phyloP scores from a whole-genome alignment of 441 rosid species.

The Gossypium aridum region DNA sequence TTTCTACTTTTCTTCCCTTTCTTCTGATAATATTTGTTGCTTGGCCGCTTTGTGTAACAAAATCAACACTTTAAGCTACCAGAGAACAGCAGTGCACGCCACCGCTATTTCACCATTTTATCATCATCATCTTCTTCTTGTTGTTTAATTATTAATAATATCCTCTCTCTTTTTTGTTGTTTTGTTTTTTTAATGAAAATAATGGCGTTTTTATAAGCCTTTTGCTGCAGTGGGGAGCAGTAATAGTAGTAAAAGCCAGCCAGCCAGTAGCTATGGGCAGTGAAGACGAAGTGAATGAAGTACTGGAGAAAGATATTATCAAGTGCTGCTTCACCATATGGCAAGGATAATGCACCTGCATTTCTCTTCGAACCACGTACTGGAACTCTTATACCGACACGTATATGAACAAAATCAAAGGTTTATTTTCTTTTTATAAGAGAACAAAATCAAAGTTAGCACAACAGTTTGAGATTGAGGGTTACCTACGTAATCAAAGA shows the following conservation, averaged over 20 bases:
- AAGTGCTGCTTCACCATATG: not conserved
- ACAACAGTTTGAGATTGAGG: not conserved
- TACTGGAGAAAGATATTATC: not conserved
- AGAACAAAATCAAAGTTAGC: too few species aligned
- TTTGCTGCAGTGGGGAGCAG: not conserved
- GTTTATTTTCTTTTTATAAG: not conserved
- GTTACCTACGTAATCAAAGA: not conserved
- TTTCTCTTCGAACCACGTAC: not conserved
- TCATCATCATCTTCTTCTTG: not conserved
- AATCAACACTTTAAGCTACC: not conserved
- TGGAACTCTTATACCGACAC: not conserved
- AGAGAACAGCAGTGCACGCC: constrained; percentile 8
- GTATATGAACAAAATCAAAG: not conserved
- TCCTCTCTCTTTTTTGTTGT: not conserved
- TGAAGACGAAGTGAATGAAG: not conserved
- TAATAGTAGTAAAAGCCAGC: not conserved
- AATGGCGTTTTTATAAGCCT: not conserved
- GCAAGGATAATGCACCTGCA: not conserved
- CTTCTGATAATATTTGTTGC: constrained; percentile 14
- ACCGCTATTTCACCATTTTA: not conserved
- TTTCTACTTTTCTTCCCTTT: not conserved
- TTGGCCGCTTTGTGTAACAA: constrained; percentile 13
- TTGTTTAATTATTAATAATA: not conserved
- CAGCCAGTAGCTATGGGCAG: not conserved
- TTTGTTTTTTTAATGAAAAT: not conserved